Percentiles rank a stretch among this genome's conserved stretches.
Conservation (phyloP, 352 stramenopile species). For the Phytophthora hibernalis region DNA sequence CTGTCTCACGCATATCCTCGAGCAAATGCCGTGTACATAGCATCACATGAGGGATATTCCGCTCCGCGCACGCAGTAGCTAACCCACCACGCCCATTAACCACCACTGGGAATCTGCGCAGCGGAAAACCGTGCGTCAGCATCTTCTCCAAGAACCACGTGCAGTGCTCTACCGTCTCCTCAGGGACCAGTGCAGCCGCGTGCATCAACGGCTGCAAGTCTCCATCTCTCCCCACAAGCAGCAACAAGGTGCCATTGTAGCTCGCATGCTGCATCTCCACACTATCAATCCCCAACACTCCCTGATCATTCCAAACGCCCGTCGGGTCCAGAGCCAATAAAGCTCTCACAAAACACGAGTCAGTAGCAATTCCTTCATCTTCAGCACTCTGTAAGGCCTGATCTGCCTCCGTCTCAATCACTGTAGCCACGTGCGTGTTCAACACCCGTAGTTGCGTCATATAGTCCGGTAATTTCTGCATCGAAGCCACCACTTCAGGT, state of each 20-base stretch:
- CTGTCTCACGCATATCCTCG: conserved; percentile 34
- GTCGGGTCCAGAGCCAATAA: conserved; percentile 51
- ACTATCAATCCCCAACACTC: conserved; percentile 48
- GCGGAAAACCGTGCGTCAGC: conserved; percentile 50
- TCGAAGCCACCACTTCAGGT: conserved; percentile 23
- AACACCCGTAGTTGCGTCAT: conserved; percentile 42
- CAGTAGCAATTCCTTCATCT: neutral
- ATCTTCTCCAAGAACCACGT: conserved; percentile 58
- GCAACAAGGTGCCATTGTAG: conserved; percentile 43
- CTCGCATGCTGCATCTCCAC: conserved; percentile 36
- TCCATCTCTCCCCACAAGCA: conserved; percentile 47
- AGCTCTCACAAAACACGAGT: conserved; percentile 37
- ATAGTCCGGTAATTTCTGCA: conserved; percentile 53
- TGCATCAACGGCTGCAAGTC: conserved; percentile 48
- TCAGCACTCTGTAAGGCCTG: neutral
- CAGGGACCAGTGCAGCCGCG: conserved; percentile 47
- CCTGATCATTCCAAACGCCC: conserved; percentile 50
- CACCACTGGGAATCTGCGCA: conserved; percentile 51
- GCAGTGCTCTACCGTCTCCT: conserved; percentile 37
- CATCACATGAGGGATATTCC: conserved; percentile 46
- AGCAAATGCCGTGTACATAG: conserved; percentile 49
- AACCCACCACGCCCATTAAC: conserved; percentile 39
- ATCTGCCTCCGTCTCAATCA: conserved; percentile 46
- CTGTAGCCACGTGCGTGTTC: conserved; percentile 44
- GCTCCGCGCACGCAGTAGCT: conserved; percentile 19